Evolutionary conservation across 169 alveolate genomes (phyloP).

Genomic region (Sarcocystis neurona): DNA sequence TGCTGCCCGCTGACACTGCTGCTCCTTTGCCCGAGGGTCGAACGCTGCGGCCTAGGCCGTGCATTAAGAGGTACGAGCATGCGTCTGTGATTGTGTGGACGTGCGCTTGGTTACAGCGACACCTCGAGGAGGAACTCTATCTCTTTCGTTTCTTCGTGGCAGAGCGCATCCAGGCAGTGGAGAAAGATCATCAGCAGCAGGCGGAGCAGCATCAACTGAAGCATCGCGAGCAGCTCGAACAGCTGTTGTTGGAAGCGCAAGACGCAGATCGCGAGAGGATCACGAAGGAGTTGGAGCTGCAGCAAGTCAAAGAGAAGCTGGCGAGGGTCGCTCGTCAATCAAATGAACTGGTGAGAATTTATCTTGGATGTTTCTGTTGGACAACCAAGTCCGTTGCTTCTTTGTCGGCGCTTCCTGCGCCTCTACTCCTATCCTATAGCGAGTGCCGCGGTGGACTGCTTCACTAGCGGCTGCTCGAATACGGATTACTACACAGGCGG

Average conservation of each 20-base stretch:
- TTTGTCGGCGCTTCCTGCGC: too few relatives aligned
- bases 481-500: too few relatives aligned
- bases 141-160: constrained; percentile 18
- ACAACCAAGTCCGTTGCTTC: too few relatives aligned
- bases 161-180: constrained; percentile 19
- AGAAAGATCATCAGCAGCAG: not conserved
- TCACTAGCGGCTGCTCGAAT: too few relatives aligned
- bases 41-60: too few relatives aligned
- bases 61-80: too few relatives aligned
- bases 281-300: not conserved
- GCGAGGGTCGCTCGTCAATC: not conserved
- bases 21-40: too few relatives aligned
- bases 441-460: too few relatives aligned
- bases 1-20: too few relatives aligned
- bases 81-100: too few relatives aligned
- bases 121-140: constrained; percentile 2
- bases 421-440: too few relatives aligned
- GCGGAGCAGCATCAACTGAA: not conserved
- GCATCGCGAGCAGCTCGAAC: not conserved
- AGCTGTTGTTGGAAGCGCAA: constrained; percentile 3
- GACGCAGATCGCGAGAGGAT: constrained; percentile 6
- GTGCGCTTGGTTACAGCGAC: not conserved
- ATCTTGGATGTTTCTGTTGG: too few relatives aligned
- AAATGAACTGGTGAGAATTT: constrained; percentile 1
- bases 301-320: constrained; percentile 1